Percentiles rank a stretch among this genome's conserved stretches.
These are phyloP conservation scores for Coemansia sp. DNA, from an alignment of 192 early-diverging fungal species.

Conservation along the genomic window DNA sequence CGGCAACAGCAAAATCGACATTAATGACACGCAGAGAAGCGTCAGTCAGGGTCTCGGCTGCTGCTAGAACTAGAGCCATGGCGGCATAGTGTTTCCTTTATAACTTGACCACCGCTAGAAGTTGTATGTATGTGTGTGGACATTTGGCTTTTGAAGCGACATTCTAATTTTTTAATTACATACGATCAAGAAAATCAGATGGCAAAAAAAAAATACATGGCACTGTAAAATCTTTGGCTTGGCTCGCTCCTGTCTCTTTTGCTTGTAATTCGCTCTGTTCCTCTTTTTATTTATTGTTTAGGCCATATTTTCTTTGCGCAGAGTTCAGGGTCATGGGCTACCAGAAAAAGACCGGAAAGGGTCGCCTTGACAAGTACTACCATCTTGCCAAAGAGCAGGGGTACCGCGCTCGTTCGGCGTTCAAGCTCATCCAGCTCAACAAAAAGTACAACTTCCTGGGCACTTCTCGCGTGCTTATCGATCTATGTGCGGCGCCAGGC, in stretches of 20 bases:
- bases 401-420: constrained; percentile 97
- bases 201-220: constrained; percentile 10
- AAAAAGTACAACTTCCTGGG: constrained; percentile 98
- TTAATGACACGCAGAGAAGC: constrained; percentile 40
- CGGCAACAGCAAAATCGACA: constrained; percentile 34
- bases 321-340: constrained; percentile 37
- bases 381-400: constrained; percentile 99
- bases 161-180: background rate
- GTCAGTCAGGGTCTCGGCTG: constrained; percentile 30
- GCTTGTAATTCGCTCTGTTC: background rate
- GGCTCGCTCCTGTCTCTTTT: background rate
- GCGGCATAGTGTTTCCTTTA: background rate
- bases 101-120: too few species aligned
- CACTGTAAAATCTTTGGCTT: background rate
- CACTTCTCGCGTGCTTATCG: constrained; percentile 82
- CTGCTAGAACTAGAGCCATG: constrained; percentile 21
- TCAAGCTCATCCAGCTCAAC: constrained; percentile 99
- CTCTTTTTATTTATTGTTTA: background rate
- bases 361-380: constrained; percentile 99
- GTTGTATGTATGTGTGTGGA: too few species aligned
- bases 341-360: constrained; percentile 74
- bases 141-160: too few species aligned
- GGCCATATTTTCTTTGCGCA: background rate
- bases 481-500: constrained; percentile 98
- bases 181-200: background rate